Conservation (phyloP, 177 flowering plant genomes). For the Vitis hybrid region DNA sequence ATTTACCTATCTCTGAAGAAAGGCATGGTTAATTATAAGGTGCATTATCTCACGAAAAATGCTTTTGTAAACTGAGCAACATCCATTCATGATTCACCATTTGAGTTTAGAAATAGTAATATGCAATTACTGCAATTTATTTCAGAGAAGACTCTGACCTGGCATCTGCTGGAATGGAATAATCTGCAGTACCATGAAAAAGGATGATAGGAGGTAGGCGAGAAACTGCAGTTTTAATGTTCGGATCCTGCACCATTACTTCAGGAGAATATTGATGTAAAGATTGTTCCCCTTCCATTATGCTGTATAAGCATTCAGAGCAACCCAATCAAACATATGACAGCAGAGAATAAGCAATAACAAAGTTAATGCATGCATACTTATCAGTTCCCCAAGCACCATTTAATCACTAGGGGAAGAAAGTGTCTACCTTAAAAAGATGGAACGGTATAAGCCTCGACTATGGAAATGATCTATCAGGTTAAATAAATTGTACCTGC, state of each 20-base stretch:
- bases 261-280: slow-evolving; percentile 75
- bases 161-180: slow-evolving; percentile 81
- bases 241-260: slow-evolving; percentile 57
- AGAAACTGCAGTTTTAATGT: slow-evolving; percentile 41
- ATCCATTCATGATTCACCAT: neutral
- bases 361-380: neutral
- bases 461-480: slow-evolving; percentile 86
- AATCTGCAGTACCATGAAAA: slow-evolving; percentile 83
- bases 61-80: neutral
- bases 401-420: neutral
- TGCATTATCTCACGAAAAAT: neutral
- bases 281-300: slow-evolving; percentile 91
- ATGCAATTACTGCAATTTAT: neutral
- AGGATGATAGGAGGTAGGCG: slow-evolving; percentile 71
- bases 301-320: slow-evolving; percentile 41
- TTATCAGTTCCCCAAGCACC: neutral
- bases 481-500: slow-evolving; percentile 77
- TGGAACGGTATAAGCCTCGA: slow-evolving; percentile 80
- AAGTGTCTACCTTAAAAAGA: slow-evolving; percentile 68
- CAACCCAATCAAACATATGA: neutral
- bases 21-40: too few relatives aligned
- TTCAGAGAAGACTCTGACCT: slow-evolving; percentile 48
- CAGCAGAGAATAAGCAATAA: neutral
- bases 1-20: too few relatives aligned
- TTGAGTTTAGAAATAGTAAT: neutral